Evolutionary conservation across 1,139 yeast genomes (phyloP).

Genomic region (Zhuliangozyma blackwelliae): DNA sequence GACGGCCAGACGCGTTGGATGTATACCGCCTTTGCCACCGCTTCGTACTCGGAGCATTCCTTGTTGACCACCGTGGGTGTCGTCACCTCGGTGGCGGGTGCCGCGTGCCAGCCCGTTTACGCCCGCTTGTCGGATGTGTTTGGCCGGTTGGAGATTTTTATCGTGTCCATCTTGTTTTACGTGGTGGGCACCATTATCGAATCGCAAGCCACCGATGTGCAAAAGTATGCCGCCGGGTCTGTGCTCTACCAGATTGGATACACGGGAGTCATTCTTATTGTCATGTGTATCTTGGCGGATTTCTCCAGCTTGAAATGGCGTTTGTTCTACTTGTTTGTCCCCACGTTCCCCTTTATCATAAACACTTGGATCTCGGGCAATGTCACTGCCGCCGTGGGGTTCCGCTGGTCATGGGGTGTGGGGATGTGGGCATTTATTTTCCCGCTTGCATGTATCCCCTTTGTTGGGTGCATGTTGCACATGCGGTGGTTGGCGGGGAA

Average conservation of each 20-base stretch:
- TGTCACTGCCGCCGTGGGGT: slow-evolving; percentile 30
- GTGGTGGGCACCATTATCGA: slow-evolving; percentile 68
- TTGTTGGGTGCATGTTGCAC: slow-evolving; percentile 25
- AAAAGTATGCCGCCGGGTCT: slow-evolving; percentile 69
- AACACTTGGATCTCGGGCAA: slow-evolving; percentile 75
- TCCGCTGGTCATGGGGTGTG: slow-evolving; percentile 45
- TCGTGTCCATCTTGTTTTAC: slow-evolving; percentile 55
- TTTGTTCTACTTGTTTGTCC: slow-evolving; percentile 55
- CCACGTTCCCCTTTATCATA: slow-evolving; percentile 67
- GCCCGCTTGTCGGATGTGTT: slow-evolving; percentile 69
- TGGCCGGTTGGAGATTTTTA: slow-evolving; percentile 59
- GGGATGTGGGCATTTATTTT: slow-evolving; percentile 41
- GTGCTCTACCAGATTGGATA: slow-evolving; percentile 68
- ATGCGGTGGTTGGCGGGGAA: slow-evolving; percentile 33
- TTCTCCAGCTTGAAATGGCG: slow-evolving; percentile 69
- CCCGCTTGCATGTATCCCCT: slow-evolving; percentile 33
- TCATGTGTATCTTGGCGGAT: slow-evolving; percentile 60
- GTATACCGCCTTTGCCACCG: slow-evolving; percentile 51
- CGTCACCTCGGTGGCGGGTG: slow-evolving; percentile 60
- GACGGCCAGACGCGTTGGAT: slow-evolving; percentile 52
- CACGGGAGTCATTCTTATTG: slow-evolving; percentile 56
- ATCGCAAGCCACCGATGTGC: slow-evolving; percentile 62
- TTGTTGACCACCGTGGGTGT: slow-evolving; percentile 62
- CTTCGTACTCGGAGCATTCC: slow-evolving; percentile 54
- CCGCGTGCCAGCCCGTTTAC: slow-evolving; percentile 66